Evolutionary conservation across 108 stramenopile genomes (phyloP).

Genomic region (Nitzschia sp.): DNA sequence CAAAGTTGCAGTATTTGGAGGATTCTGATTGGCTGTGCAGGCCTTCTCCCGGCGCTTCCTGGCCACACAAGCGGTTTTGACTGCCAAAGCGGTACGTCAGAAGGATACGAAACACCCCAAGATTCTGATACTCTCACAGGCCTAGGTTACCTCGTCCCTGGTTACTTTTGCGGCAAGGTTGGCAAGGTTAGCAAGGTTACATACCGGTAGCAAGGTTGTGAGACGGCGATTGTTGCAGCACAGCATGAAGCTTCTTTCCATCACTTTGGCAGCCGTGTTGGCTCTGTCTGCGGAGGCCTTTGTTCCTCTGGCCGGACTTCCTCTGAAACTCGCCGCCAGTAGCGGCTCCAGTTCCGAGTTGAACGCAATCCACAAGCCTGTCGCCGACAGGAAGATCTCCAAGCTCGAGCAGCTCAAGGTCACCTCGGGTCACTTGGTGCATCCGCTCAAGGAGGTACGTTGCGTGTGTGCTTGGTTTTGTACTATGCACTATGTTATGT

Average conservation of each 20-base stretch:
- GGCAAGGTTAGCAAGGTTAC: too few relatives aligned
- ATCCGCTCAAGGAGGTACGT: slow-evolving; percentile 70
- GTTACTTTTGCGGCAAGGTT: too few relatives aligned
- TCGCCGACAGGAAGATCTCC: slow-evolving; percentile 56
- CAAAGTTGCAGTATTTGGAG: too few relatives aligned
- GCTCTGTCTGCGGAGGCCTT: slow-evolving; percentile 10
- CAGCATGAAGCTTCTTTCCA: slow-evolving; percentile 28
- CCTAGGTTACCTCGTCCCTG: not conserved
- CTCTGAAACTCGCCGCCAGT: slow-evolving; percentile 2
- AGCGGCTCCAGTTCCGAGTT: slow-evolving; percentile 23
- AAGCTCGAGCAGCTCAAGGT: slow-evolving; percentile 81
- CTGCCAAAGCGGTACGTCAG: not conserved
- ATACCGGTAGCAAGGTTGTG: too few relatives aligned
- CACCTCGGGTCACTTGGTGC: slow-evolving; percentile 57
- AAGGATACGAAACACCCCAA: slow-evolving; percentile 7
- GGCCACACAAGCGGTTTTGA: too few relatives aligned
- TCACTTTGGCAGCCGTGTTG: slow-evolving; percentile 18
- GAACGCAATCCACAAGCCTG: slow-evolving; percentile 69
- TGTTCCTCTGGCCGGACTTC: not conserved
- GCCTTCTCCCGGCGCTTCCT: too few relatives aligned
- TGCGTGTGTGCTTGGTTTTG: not conserved
- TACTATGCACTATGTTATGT: not conserved
- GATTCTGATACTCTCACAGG: slow-evolving; percentile 7
- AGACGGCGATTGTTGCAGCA: not conserved
- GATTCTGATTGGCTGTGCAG: too few relatives aligned